Evolutionary conservation across 352 stramenopile genomes (phyloP), one percentile per base, ranked within the genome.

Genomic region (Vaucheria bursata): DNA sequence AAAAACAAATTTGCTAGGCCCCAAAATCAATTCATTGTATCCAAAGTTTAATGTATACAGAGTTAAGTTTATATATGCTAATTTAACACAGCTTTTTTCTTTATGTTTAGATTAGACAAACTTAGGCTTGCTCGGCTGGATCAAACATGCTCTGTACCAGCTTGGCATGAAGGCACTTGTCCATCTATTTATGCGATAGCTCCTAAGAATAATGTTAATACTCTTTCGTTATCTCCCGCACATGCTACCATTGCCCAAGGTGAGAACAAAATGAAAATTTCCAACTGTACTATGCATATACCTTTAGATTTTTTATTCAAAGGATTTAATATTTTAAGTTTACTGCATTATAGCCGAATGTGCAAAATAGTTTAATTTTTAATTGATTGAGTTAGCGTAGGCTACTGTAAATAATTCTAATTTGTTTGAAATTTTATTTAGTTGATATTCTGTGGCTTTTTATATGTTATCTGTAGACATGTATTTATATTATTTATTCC

Each of bases 61-160:
- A 50, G 12, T 5, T 5, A 12, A 50, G 5, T 12, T 50, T 5
- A 12, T 5, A 12, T 50, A 50, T 50, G 12, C 39, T 50, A 12
- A 50, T 12, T 50, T 5, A 12, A 12, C 39, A 50, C 39, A 50
- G 39, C 39, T 50, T 50, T 50, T 12, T 50, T 50, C 39, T 50
- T 50, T 8, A 25, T 37, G 8, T 78, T 66, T 5, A 65, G 65
- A 39, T 49, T 85, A 3, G 70, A 85, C 34, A 52, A 64, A 32
- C 40, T 82, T 37, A 31, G 50, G 35, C 49, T 82, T 1, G 68
- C 77, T 18, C 35, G 77, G 38, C 65, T 72, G 2, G 65, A 72
- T 38, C 29, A 29, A 8, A 37, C 1, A n/a, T 36, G 6, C 31
- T 1, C 1, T 35, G 65, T 72, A 2, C 65, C 65, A 6, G 65